These are phyloP conservation scores for Epichloe scottii DNA, from an alignment of 2,329 filamentous ascomycete species.

Conservation along the genomic window DNA sequence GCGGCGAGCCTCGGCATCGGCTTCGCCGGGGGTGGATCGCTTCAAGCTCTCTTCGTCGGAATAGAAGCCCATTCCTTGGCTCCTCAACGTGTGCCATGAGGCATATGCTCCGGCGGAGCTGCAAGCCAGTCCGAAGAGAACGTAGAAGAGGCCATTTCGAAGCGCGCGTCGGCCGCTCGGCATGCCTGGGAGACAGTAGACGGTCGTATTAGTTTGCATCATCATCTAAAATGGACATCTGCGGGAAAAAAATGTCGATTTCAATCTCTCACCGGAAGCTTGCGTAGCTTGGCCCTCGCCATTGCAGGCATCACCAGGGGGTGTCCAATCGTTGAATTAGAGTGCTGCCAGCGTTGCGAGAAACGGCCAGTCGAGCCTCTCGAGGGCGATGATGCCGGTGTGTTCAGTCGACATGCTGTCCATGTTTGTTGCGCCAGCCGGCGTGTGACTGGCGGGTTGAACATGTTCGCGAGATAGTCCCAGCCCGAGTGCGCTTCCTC, in stretches of 20 bases:
- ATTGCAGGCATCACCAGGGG: too few species aligned
- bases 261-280: neutral
- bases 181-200: neutral
- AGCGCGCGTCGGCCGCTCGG: neutral
- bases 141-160: constrained; percentile 14
- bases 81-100: constrained; percentile 24
- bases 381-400: neutral
- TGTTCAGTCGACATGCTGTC: neutral
- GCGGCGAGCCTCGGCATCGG: constrained; percentile 38
- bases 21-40: constrained; percentile 42
- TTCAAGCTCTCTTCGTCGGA: constrained; percentile 59
- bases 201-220: neutral
- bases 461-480: neutral
- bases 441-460: neutral
- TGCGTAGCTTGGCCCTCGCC: too few species aligned
- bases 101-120: constrained; percentile 19
- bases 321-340: neutral
- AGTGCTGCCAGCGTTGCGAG: constrained; percentile 2
- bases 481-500: too few species aligned
- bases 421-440: constrained; percentile 2
- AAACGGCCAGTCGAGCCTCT: neutral
- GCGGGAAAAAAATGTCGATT: neutral
- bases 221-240: too few species aligned
- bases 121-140: constrained; percentile 19
- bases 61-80: constrained; percentile 26